Evolutionary conservation across 352 stramenopile species (phyloP), one percentile per base, ranked within the genome.

Genomic region (Peronospora destructor): DNA sequence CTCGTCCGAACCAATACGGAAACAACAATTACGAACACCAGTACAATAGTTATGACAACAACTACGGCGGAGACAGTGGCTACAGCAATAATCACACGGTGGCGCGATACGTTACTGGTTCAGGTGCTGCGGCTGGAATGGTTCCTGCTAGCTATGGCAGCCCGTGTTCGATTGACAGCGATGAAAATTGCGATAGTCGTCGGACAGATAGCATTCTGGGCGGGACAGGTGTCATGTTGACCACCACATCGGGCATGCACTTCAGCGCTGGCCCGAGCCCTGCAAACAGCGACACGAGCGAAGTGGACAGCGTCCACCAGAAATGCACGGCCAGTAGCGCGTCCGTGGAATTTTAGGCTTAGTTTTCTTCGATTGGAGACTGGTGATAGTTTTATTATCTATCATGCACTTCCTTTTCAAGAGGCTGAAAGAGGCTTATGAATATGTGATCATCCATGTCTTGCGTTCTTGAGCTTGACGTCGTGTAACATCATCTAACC

Each of bases 281-380:
- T 28, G 35, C 48, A 16, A 53, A 50, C 41, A 66, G 43, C 49
- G 53, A 71, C 5, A 52, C 30, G 21, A 53, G 70, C 41, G 45
- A 64, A 13, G 54, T 55, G 9, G 32, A 29, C 34, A 64, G 45
- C 42, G 73, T 71, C 59, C 68, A 58, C 33, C 35, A 70, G 12
- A 79, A 82, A 41, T 68, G 66, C 37, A 70, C 68, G 21, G 50
- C 63, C 19, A 80, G 68, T 43, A 73, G 78, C 54, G 70, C 71
- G 49, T 84, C 73, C 23, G 71, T 85, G 30, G 73, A 85, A 53
- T 85, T 85, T 43, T 85, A 68, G 38, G 33, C 10, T 49, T 11
- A 39, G 13, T 32, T 32, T 32, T 3, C 53, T 48, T 42, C 25
- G 39, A 37, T 42, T 19, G 14, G 45, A n/a, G 52, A 39, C 17